phyloP scores from a whole-genome alignment of 2,329 filamentous ascomycete species.

The Rutstroemia sp. region DNA sequence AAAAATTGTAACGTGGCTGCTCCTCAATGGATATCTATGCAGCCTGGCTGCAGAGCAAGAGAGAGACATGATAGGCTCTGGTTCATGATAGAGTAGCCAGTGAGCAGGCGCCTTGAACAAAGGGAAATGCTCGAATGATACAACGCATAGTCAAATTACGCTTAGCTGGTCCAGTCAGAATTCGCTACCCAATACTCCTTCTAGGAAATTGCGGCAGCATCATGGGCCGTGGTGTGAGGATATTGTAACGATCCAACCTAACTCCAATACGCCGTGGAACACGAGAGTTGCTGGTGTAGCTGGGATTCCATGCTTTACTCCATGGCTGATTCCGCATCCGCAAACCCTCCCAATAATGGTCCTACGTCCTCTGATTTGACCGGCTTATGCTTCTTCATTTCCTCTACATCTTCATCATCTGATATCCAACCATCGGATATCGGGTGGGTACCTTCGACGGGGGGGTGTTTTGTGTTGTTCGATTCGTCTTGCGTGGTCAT shows the following conservation, averaged over 20 bases:
- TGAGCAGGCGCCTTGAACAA: conserved; percentile 28
- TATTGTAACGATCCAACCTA: conserved; percentile 23
- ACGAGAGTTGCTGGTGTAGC: conserved; percentile 15
- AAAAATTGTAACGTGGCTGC: conserved; percentile 28
- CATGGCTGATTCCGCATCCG: conserved; percentile 27
- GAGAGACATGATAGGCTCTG: conserved; percentile 28
- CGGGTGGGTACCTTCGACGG: conserved; percentile 19
- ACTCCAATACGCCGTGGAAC: conserved; percentile 27
- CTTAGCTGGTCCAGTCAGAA: conserved; percentile 30
- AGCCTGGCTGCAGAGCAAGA: conserved; percentile 28
- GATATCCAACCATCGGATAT: conserved; percentile 38
- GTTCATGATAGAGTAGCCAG: conserved; percentile 23
- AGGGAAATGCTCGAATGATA: conserved; percentile 30
- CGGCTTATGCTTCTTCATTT: conserved; percentile 21
- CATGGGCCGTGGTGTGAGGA: conserved; percentile 20
- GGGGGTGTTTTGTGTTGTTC: conserved; percentile 29
- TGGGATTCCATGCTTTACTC: conserved; percentile 22
- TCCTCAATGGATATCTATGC: conserved; percentile 27
- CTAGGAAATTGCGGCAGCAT: conserved; percentile 18
- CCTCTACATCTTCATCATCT: conserved; percentile 28
- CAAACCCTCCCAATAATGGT: conserved; percentile 29
- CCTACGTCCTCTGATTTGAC: conserved; percentile 30
- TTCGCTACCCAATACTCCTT: conserved; percentile 22
- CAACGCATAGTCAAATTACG: conserved; percentile 30
- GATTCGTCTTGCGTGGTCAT: conserved; percentile 42